A percentile compares a stretch with the other conserved stretches of the same genome.
Evolutionary conservation across 768 basidiomycete genomes (phyloP).

Genomic region (Pulveroboletus sp.): DNA sequence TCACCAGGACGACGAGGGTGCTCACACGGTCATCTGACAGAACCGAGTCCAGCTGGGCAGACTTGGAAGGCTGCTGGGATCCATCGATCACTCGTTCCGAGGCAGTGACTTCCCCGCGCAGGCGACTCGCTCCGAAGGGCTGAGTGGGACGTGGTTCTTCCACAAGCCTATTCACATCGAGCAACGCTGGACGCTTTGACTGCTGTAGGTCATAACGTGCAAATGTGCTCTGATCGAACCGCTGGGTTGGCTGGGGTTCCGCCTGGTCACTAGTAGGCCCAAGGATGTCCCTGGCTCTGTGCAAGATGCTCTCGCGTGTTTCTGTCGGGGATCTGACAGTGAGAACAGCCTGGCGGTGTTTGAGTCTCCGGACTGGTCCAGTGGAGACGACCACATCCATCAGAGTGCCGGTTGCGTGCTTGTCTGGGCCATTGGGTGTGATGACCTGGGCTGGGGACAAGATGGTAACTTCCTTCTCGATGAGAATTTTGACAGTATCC

Average conservation of each 20-base stretch:
- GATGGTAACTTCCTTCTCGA: constrained; percentile 44
- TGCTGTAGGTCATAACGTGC: constrained; percentile 10
- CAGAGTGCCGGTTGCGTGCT: constrained; percentile 34
- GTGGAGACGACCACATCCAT: constrained; percentile 51
- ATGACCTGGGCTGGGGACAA: not conserved
- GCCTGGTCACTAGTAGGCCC: constrained; percentile 4
- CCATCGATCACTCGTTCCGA: not conserved
- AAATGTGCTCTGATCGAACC: constrained; percentile 31
- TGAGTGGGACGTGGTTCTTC: constrained; percentile 32
- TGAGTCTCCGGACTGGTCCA: constrained; percentile 43
- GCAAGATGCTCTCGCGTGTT: constrained; percentile 41
- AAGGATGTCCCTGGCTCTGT: constrained; percentile 36
- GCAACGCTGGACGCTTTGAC: not conserved
- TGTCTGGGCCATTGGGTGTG: not conserved
- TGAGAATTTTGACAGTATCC: constrained; percentile 50
- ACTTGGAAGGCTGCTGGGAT: constrained; percentile 2
- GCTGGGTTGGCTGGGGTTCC: constrained; percentile 27
- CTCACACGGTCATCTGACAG: constrained; percentile 9
- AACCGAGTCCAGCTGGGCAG: constrained; percentile 13
- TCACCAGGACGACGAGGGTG: not conserved
- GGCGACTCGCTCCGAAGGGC: constrained; percentile 37
- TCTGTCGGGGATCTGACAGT: constrained; percentile 45
- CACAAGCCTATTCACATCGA: not conserved
- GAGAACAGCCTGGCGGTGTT: constrained; percentile 33
- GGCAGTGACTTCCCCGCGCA: constrained; percentile 15